Evolutionary conservation across 139 green algal species (phyloP), one percentile per base, ranked within the genome.

Genomic region (Closterium sp.): DNA sequence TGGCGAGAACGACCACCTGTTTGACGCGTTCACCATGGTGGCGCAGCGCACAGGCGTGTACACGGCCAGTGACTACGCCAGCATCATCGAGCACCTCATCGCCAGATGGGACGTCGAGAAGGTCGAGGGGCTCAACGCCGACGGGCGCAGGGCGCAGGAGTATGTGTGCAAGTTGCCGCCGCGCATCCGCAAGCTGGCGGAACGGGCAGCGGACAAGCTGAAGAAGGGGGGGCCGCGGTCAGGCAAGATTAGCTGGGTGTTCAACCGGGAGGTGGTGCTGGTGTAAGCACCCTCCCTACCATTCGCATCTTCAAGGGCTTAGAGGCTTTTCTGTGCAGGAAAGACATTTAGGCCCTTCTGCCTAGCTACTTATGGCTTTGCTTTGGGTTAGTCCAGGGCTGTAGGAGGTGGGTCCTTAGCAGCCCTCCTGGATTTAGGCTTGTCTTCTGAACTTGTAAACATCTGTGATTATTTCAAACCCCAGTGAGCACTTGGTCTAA

Each of bases 81-180:
- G 97, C 93, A 99, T 99, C 95, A 97, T 99, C 96, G 96, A 98
- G 93, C 96, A 98, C 94, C 95, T 99, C 84, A 95, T 98, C 43
- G 95, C 96, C 83, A 88, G 95, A 30, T 99, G 97, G 97, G 84
- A 98, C 9, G 91, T 99, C 3, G 88, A 92, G 36, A 93, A 95
- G 83, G 55, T 95, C n/a, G 90, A 86, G 25, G 94, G 94, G 34
- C 90, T 97, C 28, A 93, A 69, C 21, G 95, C 93, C 6, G 96
- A 99, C 38, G 94, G 88, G 0, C 33, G 28, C n/a, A 90, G 35
- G 84, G 91, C 89, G 30, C 95, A 96, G 90, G 95, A 96, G 69
- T 96, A 95, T 84, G 55, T 96, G 31, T 92, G 87, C 84, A 95
- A 94, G 89, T 94, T 98, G 95, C 97, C 98, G 23, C 84, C 95